phyloP scores from a whole-genome alignment of 805 yeast genomes.

The Myxozyma geophila region DNA sequence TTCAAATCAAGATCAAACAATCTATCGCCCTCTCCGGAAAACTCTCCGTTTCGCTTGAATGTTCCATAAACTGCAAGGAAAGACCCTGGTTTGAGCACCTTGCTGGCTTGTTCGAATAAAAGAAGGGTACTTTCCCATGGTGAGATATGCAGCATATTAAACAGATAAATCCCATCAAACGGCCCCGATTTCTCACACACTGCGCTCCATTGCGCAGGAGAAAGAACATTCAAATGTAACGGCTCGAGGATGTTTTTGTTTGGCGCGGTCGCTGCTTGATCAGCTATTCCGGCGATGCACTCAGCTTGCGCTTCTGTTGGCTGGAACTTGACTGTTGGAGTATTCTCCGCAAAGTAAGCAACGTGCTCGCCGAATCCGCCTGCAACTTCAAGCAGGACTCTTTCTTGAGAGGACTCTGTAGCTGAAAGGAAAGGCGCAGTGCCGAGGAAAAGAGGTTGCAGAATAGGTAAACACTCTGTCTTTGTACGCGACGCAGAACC shows the following conservation, averaged over 20 bases:
- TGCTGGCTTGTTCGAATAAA: slow-evolving; percentile 18
- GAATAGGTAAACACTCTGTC: slow-evolving; percentile 23
- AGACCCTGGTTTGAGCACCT: slow-evolving; percentile 12
- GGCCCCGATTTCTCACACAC: slow-evolving; percentile 15
- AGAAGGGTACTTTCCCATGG: slow-evolving; percentile 28
- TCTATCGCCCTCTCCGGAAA: slow-evolving; percentile 29
- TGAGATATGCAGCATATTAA: slow-evolving; percentile 35
- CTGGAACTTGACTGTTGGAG: slow-evolving; percentile 27
- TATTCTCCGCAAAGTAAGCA: slow-evolving; percentile 25
- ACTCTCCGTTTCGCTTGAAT: slow-evolving; percentile 32
- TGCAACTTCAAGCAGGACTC: slow-evolving; percentile 30
- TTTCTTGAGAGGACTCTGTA: background rate
- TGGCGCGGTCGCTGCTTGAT: slow-evolving; percentile 2
- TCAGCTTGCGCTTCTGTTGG: slow-evolving; percentile 35
- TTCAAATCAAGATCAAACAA: slow-evolving; percentile 28
- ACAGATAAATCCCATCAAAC: slow-evolving; percentile 24
- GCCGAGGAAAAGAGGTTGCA: slow-evolving; percentile 17
- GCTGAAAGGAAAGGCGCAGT: background rate
- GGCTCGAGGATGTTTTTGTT: slow-evolving; percentile 21
- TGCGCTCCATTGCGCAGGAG: slow-evolving; percentile 20
- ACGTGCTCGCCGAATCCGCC: slow-evolving; percentile 36
- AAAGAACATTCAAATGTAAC: slow-evolving; percentile 21
- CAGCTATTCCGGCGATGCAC: slow-evolving; percentile 31
- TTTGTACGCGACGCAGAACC: slow-evolving; percentile 37
- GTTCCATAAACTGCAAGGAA: slow-evolving; percentile 34